Percentiles rank a stretch among this genome's conserved stretches.
These are phyloP conservation scores for Lachnellula suecica DNA, from an alignment of 2,329 filamentous ascomycete species.

Conservation along the genomic window DNA sequence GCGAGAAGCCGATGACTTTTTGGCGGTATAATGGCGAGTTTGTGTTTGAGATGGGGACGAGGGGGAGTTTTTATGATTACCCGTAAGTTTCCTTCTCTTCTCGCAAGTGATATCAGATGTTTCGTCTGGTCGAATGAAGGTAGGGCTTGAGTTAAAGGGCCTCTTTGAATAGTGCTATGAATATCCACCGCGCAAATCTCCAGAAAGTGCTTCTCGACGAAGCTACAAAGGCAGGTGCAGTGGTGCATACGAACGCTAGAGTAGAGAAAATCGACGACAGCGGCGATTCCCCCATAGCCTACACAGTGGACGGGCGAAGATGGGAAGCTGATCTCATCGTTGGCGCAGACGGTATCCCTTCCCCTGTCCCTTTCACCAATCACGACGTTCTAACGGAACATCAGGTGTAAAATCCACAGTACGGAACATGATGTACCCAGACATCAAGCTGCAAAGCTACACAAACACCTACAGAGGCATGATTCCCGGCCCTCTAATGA, in stretches of 20 bases:
- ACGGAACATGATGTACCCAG: constrained; percentile 2
- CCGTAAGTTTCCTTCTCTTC: too few species aligned
- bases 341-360: constrained; percentile 6
- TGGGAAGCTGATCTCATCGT: constrained; percentile 9
- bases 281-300: constrained; percentile 1
- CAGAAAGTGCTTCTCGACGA: constrained; percentile 7
- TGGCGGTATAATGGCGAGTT: constrained; percentile 10
- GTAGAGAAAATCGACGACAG: constrained; percentile 7
- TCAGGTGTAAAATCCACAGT: constrained; percentile 9
- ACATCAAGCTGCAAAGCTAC: constrained; percentile 1
- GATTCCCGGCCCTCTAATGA: constrained; percentile 44
- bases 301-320: constrained; percentile 7
- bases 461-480: constrained; percentile 44
- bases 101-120: too few species aligned
- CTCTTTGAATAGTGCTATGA: not conserved
- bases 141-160: not conserved
- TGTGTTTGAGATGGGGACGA: not conserved
- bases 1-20: not conserved
- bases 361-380: not conserved
- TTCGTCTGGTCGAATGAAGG: too few species aligned
- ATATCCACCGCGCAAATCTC: constrained; percentile 7
- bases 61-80: constrained; percentile 4
- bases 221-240: constrained; percentile 7
- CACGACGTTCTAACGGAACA: constrained; percentile 6
- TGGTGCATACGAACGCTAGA: not conserved